Base-by-base conservation (phyloP, 306 rosid species). In the Corylus heterophylla region DNA sequence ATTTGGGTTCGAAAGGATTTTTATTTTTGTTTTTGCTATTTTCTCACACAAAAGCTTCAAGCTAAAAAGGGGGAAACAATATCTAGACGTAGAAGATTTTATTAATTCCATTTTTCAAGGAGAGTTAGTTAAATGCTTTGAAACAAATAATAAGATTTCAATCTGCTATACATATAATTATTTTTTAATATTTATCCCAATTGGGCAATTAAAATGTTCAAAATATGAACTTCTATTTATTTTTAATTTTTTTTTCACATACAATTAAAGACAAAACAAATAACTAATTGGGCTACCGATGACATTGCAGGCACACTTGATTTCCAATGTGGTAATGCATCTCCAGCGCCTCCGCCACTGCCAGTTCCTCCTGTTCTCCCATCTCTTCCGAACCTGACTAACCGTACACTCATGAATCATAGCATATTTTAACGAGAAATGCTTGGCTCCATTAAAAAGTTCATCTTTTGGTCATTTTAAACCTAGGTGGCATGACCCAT, bases 231-330 rank as follows among this genome's bases (percentile, higher is more conserved):
- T 47, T 5, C 4, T 39, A 39, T 39, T 39, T 39, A 39, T 39
- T 39, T 39, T 39, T 39, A 3, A 39, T 39, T 39, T 39, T 22
- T 22, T 22, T 22, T 39, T 39, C 4, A 22, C 7, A 16, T 63
- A 18, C 18, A 63, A 31, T 63, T 14, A 14, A 31, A 67, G 50
- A 67, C 22, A 17, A 42, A 12, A 67, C 16, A 31, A 0, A 63
- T 39, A 17, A 2, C 17, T 39, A 67, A 16, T 42, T 67, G 50
- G 72, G 49, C 18, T 10, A 42, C 22, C 52, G 29, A 56, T 52
- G 74, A 77, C 51, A 51, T 51, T 74, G 67, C 83, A 86, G 89
- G 89, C 76, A 76, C 85, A 5, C 11, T 74, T 5, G 35, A 77
- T 74, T 80, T 83, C 13, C 68, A 49, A 35, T 80, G 89, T 63